These are phyloP conservation scores for Thelephora aurantiotincta DNA, from an alignment of 768 basidiomycete genomes.

Conservation along the genomic window DNA sequence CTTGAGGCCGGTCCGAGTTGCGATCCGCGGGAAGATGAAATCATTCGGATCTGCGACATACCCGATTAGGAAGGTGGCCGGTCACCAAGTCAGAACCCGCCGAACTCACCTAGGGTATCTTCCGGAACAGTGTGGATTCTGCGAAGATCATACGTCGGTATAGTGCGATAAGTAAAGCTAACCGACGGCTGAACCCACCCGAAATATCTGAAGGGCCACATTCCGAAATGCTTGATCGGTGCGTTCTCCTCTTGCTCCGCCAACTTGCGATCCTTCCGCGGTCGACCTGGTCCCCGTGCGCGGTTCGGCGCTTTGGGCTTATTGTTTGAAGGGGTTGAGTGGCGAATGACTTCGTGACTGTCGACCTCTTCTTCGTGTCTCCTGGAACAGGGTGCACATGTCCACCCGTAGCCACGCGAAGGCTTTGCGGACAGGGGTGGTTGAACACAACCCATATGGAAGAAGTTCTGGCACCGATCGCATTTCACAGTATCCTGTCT, in stretches of 20 bases:
- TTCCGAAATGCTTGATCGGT: slow-evolving; percentile 72
- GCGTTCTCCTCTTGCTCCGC: slow-evolving; percentile 69
- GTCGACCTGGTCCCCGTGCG: slow-evolving; percentile 60
- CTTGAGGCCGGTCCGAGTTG: slow-evolving; percentile 80
- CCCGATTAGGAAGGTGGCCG: slow-evolving; percentile 14
- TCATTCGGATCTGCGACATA: slow-evolving; percentile 74
- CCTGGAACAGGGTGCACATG: slow-evolving; percentile 85
- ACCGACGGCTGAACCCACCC: slow-evolving; percentile 42
- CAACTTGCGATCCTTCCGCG: slow-evolving; percentile 58
- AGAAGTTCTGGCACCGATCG: slow-evolving; percentile 84
- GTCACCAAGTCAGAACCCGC: slow-evolving; percentile 4
- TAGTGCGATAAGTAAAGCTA: neutral
- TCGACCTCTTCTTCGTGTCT: slow-evolving; percentile 80
- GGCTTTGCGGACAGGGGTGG: slow-evolving; percentile 87
- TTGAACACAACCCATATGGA: slow-evolving; percentile 90
- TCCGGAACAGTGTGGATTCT: slow-evolving; percentile 86
- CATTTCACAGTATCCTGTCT: slow-evolving; percentile 82
- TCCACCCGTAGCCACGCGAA: slow-evolving; percentile 94
- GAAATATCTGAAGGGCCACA: slow-evolving; percentile 95
- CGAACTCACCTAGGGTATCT: slow-evolving; percentile 66
- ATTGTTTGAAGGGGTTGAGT: slow-evolving; percentile 31
- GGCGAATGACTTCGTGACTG: slow-evolving; percentile 48
- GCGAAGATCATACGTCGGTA: slow-evolving; percentile 9
- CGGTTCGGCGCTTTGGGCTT: slow-evolving; percentile 54
- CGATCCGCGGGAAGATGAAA: slow-evolving; percentile 87